These are phyloP conservation scores for Fusarium foetens DNA, from an alignment of 2,329 filamentous ascomycete genomes.

Conservation along the genomic window DNA sequence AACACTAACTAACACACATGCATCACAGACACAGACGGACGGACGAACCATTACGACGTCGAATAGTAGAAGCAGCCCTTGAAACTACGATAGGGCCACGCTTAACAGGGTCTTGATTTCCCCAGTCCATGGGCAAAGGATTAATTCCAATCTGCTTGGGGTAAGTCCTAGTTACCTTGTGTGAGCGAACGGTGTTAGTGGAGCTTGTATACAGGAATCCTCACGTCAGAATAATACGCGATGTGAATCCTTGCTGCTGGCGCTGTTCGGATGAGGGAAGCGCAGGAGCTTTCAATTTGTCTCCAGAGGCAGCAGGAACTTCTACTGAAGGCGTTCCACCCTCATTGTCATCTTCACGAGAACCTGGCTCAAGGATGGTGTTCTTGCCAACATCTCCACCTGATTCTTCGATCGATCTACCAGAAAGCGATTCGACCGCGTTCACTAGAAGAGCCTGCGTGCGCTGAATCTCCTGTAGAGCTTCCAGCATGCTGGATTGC, in stretches of 20 bases:
- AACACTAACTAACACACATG: slow-evolving; percentile 8
- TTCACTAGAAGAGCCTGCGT: slow-evolving; percentile 55
- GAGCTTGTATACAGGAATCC: slow-evolving; percentile 29
- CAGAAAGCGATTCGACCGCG: slow-evolving; percentile 54
- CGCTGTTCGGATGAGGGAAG: slow-evolving; percentile 49
- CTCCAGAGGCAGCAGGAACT: slow-evolving; percentile 15
- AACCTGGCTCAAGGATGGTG: slow-evolving; percentile 17
- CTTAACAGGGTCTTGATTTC: slow-evolving; percentile 75
- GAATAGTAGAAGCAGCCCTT: slow-evolving; percentile 77
- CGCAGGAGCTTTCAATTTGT: slow-evolving; percentile 40
- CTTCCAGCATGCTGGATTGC: slow-evolving; percentile 41
- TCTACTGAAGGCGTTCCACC: slow-evolving; percentile 21
- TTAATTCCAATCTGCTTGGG: slow-evolving; percentile 94
- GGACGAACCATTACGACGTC: slow-evolving; percentile 78
- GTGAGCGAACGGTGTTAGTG: slow-evolving; percentile 19
- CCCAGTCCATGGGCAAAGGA: slow-evolving; percentile 90
- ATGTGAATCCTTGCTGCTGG: slow-evolving; percentile 60
- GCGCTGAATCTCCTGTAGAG: slow-evolving; percentile 55
- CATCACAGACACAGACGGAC: slow-evolving; percentile 9
- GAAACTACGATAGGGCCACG: slow-evolving; percentile 92
- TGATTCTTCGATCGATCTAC: slow-evolving; percentile 40
- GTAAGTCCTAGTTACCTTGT: slow-evolving; percentile 70
- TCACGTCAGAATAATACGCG: slow-evolving; percentile 66
- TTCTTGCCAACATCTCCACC: slow-evolving; percentile 13
- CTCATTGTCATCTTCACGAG: slow-evolving; percentile 14